Base-by-base conservation (phyloP, 768 basidiomycete genomes). In the Pisolithus orientalis region DNA sequence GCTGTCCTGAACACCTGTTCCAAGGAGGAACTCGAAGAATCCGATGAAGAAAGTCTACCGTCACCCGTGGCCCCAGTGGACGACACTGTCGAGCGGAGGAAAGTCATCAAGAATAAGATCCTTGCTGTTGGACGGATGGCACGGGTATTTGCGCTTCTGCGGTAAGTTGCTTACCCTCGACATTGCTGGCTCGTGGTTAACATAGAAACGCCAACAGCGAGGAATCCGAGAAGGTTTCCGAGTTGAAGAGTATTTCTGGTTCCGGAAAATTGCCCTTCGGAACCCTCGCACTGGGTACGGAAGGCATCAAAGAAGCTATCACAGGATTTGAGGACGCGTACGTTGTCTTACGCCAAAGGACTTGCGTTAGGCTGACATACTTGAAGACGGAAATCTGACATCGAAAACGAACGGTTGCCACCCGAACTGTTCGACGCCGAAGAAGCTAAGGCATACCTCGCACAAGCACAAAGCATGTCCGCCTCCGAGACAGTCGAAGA, bases 401-500 rank as follows among this genome's bases (percentile, higher is more conserved):
- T 98, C 59, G 95, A 98, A 72, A 98, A 98, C 71, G 96, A 99
- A 70, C 87, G 94, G 32, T 75, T 98, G n/a, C 96, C 95, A 2
- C 95, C 95, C 2, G 93, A 97, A 14, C 77, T 99, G 16, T 87
- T 92, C 65, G 94, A 97, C 62, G 85, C 83, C 6, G 66, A 68
- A 53, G 84, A 87, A 69, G 85, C 83, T 51, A 82, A 79, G 57
- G 82, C 85, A 6, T 79, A 83, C 56, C 62, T 88, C 51, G 57
- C 63, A 46, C 66, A 66, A 27, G 57, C 52, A 0, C 65, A 67
- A 11, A 66, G 69, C 4, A 66, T 62, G 37, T 72, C 72, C 2
- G 65, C 74, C 16, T 86, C 89, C 0, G 70, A 76, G 10, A 80
- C 84, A 0, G 81, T 86, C 1, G 71, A 71, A 10, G 51, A 13